Conservation (phyloP, 192 early-diverging fungal genomes). For the Obelidium mucronatum region DNA sequence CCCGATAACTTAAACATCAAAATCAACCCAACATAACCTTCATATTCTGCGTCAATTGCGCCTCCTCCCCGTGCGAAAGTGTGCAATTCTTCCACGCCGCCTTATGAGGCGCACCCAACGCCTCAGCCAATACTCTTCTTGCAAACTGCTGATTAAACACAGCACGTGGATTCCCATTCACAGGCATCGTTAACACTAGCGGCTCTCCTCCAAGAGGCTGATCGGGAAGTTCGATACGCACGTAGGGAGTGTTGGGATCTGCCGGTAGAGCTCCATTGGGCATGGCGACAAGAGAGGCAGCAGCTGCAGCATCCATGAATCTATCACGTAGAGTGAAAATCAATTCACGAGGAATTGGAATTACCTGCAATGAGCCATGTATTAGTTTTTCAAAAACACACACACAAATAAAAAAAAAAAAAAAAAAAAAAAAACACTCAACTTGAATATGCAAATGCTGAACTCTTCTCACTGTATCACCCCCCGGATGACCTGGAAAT, state of each 20-base stretch:
- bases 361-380: slow-evolving; percentile 33
- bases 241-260: slow-evolving; percentile 30
- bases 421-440: neutral
- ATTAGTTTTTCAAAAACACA: neutral
- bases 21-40: slow-evolving; percentile 36
- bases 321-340: slow-evolving; percentile 42
- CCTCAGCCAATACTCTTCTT: slow-evolving; percentile 55
- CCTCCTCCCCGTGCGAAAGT: slow-evolving; percentile 70
- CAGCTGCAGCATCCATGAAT: slow-evolving; percentile 53
- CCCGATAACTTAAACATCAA: too few species aligned
- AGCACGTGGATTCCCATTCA: slow-evolving; percentile 1
- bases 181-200: neutral
- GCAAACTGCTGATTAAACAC: slow-evolving; percentile 30
- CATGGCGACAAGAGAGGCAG: slow-evolving; percentile 47
- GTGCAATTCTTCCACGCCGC: slow-evolving; percentile 84
- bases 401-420: too few species aligned
- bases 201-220: neutral
- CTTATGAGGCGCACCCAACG: slow-evolving; percentile 72
- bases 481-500: slow-evolving; percentile 54
- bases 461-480: slow-evolving; percentile 20
- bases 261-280: slow-evolving; percentile 36
- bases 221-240: slow-evolving; percentile 42
- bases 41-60: slow-evolving; percentile 33
- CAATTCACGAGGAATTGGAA: slow-evolving; percentile 63
- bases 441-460: slow-evolving; percentile 77